Evolutionary conservation across 2,329 filamentous ascomycete species (phyloP).

Genomic region (Fusarium incarnatum): DNA sequence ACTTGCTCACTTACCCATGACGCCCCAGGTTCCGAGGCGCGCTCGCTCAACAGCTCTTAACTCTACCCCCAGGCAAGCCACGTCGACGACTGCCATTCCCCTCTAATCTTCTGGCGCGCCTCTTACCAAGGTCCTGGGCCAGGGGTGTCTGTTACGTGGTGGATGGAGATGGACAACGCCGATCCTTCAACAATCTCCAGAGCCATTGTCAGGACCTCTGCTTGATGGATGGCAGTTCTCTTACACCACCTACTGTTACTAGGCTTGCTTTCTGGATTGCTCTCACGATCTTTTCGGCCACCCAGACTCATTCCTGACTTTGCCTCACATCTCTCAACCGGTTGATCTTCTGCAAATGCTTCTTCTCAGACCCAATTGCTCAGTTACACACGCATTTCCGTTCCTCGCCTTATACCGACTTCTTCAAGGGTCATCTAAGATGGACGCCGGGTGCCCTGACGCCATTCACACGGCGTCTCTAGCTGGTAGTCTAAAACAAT

Average conservation of each 20-base stretch:
- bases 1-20: conserved; percentile 37
- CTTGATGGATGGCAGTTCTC: conserved; percentile 17
- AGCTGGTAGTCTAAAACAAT: conserved; percentile 39
- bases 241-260: conserved; percentile 14
- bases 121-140: conserved; percentile 45
- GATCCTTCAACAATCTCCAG: conserved; percentile 45
- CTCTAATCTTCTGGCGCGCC: conserved; percentile 44
- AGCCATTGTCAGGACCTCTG: conserved; percentile 38
- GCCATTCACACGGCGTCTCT: conserved; percentile 39
- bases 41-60: conserved; percentile 26
- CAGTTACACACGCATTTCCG: conserved; percentile 25
- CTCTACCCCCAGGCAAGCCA: conserved; percentile 45
- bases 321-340: conserved; percentile 31
- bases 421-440: conserved; percentile 9
- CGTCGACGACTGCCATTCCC: conserved; percentile 39
- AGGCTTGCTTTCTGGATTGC: conserved; percentile 22
- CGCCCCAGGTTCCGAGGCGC: conserved; percentile 35
- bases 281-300: conserved; percentile 39
- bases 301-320: conserved; percentile 28
- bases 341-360: conserved; percentile 1
- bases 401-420: conserved; percentile 16
- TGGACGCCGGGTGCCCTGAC: conserved; percentile 32
- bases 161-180: conserved; percentile 37
- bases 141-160: conserved; percentile 39
- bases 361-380: conserved; percentile 3